Evolutionary conservation across 2,329 filamentous ascomycete genomes (phyloP).

Genomic region (Trichophyton verrucosum): DNA sequence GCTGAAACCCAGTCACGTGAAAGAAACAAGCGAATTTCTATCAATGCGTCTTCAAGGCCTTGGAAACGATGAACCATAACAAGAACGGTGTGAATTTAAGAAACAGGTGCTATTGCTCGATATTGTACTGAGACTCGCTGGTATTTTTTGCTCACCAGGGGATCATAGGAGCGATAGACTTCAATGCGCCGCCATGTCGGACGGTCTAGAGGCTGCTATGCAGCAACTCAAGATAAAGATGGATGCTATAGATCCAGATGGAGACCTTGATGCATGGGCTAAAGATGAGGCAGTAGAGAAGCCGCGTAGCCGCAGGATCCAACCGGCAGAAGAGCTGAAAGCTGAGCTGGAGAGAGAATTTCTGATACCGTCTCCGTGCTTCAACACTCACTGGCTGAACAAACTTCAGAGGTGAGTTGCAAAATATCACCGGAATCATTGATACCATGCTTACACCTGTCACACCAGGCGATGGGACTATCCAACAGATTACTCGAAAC

Average conservation of each 20-base stretch:
- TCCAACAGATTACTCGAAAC: constrained; percentile 63
- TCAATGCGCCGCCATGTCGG: constrained; percentile 3
- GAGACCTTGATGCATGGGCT: constrained; percentile 7
- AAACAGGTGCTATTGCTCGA: no score
- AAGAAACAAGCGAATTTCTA: no score
- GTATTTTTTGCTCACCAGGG: neutral
- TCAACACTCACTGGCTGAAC: constrained; percentile 79
- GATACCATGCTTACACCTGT: constrained; percentile 5
- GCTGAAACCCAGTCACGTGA: no score
- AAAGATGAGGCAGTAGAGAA: neutral
- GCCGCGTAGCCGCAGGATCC: constrained; percentile 11
- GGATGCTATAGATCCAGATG: constrained; percentile 4
- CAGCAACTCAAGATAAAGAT: constrained; percentile 6
- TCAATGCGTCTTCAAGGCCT: no score
- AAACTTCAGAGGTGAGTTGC: constrained; percentile 52
- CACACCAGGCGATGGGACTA: constrained; percentile 57
- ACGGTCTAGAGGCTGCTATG: constrained; percentile 7
- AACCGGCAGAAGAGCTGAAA: constrained; percentile 52
- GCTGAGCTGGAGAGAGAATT: constrained; percentile 62
- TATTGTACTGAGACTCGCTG: neutral
- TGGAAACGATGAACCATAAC: no score
- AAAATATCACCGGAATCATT: constrained; percentile 1
- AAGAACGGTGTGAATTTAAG: no score
- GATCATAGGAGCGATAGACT: no score
- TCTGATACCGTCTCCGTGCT: constrained; percentile 63